Evolutionary conservation across 768 basidiomycete species (phyloP), one percentile per base, ranked within the genome.

Genomic region (Leccinum imitatum): DNA sequence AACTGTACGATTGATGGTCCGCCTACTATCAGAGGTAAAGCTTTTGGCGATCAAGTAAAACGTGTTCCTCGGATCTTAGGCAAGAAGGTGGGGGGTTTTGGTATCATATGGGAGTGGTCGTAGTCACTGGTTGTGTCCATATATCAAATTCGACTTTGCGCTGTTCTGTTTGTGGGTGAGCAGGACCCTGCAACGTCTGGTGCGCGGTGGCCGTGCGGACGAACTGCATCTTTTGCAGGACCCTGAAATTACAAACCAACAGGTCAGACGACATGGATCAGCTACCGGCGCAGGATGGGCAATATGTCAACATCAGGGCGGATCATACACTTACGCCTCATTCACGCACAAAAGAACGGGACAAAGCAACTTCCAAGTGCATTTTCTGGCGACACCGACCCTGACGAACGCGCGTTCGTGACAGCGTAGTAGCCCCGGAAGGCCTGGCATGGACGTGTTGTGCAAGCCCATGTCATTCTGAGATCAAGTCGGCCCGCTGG

Each of bases 1-100:
- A n/a, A 41, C 30, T 48, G 27, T 50, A 13, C 37, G 59, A 57
- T 60, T 71, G 58, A 71, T 60, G 39, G 41, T 21, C 31, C 14
- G 25, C 51, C 54, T 47, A 39, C 23, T 59, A 53, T 54, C 74
- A 90, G 89, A 90, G 78, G 84, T 87, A 69, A 91, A 90, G 71
- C 82, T 90, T 30, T 65, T 89, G 64, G 80, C 79, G 63, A 83
- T 90, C 76, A 87, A 87, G 72, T 89, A 79, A 78, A 59, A 66
- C 21, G 58, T 60, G 52, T 62, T 50, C 68, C 66, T 60, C 62
- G 51, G 59, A 50, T 53, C 44, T 59, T 56, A 47, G 59, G 50
- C 50, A 56, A 57, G 59, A 33, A 46, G 60, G 57, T 52, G 60
- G 37, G 31, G 52, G 27, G 23, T 10, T 27, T 54, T 31, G 60